Conservation (phyloP, 140 eudicot species). For the Artemisia princeps region DNA sequence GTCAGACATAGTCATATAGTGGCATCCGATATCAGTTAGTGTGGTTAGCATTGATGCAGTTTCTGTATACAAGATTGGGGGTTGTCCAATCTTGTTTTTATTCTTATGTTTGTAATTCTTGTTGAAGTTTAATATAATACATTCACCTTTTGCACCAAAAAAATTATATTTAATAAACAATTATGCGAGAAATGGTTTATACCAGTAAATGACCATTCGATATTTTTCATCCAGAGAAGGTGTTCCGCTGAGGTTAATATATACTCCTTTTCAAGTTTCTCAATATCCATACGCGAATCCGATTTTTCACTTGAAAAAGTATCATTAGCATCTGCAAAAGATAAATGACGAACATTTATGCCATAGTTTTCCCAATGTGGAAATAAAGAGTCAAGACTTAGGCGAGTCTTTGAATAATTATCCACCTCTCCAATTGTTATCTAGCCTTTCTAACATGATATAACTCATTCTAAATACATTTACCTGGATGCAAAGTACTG, state of each 20-base stretch:
- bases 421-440: slow-evolving; percentile 44
- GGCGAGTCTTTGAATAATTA: slow-evolving; percentile 26
- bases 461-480: slow-evolving; percentile 31
- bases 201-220: slow-evolving; percentile 76
- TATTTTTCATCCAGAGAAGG: slow-evolving; percentile 60
- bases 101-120: too few relatives aligned
- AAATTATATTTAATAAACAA: neutral
- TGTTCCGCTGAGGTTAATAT: slow-evolving; percentile 83
- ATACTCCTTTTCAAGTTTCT: slow-evolving; percentile 83
- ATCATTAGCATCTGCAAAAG: slow-evolving; percentile 44
- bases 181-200: slow-evolving; percentile 17
- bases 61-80: too few relatives aligned
- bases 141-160: too few relatives aligned
- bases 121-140: too few relatives aligned
- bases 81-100: too few relatives aligned
- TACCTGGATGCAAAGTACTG: slow-evolving; percentile 40
- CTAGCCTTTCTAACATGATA: slow-evolving; percentile 82
- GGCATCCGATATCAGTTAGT: too few relatives aligned
- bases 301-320: slow-evolving; percentile 35
- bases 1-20: too few relatives aligned
- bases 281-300: slow-evolving; percentile 48
- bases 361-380: slow-evolving; percentile 2
- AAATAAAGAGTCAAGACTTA: slow-evolving; percentile 8
- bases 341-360: slow-evolving; percentile 12
- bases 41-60: too few relatives aligned